Evolutionary conservation across 345 rosid genomes (phyloP).

Genomic region (Gossypium sturtianum): DNA sequence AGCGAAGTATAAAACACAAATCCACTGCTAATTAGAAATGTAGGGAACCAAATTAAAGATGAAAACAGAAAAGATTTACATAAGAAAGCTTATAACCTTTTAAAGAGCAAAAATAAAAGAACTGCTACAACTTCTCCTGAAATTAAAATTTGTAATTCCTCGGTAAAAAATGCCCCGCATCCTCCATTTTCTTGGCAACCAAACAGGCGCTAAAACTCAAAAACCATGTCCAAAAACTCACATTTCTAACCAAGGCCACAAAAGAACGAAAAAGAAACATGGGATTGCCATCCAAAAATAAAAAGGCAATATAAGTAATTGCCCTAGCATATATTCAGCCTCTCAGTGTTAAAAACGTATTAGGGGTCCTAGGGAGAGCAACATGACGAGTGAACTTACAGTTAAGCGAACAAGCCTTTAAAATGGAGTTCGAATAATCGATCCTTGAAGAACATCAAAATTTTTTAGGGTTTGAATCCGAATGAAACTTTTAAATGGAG

Average conservation of each 20-base stretch:
- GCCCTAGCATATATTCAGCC: constrained; percentile 16
- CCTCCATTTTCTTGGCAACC: neutral
- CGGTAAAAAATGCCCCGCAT: neutral
- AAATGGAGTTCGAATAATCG: constrained; percentile 23
- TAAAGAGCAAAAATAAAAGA: neutral
- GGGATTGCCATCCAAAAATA: constrained; percentile 1
- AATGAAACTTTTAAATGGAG: neutral
- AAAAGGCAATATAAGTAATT: constrained; percentile 13
- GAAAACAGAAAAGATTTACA: neutral
- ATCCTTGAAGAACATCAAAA: constrained; percentile 26
- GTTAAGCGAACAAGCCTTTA: constrained; percentile 18
- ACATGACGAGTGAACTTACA: constrained; percentile 27
- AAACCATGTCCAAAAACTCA: constrained; percentile 12
- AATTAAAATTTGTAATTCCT: neutral
- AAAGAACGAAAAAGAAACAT: constrained; percentile 27
- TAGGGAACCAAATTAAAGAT: neutral
- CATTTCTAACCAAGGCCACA: constrained; percentile 14
- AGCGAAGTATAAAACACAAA: neutral
- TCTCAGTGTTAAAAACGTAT: neutral
- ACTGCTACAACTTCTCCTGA: neutral
- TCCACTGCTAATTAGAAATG: neutral
- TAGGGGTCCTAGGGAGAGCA: constrained; percentile 38
- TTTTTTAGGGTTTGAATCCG: constrained; percentile 33
- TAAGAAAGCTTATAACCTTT: neutral
- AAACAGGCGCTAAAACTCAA: constrained; percentile 4